Evolutionary conservation across 2,329 filamentous ascomycete genomes (phyloP).

Genomic region (Pseudogymnoascus sp.): DNA sequence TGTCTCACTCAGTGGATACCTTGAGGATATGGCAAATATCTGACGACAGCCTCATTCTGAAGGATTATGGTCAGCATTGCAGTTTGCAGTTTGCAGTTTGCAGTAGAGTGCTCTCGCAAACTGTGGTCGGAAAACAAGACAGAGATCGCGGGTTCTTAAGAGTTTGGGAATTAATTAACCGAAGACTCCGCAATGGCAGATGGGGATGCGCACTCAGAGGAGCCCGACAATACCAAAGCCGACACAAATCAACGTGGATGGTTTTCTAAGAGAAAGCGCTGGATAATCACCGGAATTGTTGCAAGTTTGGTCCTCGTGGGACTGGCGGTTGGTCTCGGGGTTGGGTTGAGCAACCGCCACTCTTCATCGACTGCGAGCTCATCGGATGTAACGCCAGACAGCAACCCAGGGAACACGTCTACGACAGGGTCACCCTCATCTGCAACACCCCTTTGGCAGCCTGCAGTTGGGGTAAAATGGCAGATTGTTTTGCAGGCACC

Average conservation of each 20-base stretch:
- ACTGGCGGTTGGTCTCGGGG: neutral
- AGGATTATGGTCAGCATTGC: neutral
- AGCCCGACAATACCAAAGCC: neutral
- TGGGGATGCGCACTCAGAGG: neutral
- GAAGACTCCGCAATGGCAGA: neutral
- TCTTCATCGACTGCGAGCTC: neutral
- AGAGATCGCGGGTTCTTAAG: neutral
- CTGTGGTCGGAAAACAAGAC: neutral
- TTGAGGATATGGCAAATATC: neutral
- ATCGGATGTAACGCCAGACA: neutral
- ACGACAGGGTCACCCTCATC: neutral
- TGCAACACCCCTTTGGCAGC: constrained; percentile 41
- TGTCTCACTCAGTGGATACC: neutral
- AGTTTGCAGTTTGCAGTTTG: neutral
- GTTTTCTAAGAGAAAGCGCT: neutral
- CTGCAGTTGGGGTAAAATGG: constrained; percentile 47
- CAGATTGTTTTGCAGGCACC: constrained; percentile 51
- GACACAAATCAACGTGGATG: neutral
- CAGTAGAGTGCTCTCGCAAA: neutral
- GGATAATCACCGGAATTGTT: neutral
- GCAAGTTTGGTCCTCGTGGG: neutral
- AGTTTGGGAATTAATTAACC: neutral
- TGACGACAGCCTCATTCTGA: neutral
- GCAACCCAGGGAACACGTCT: neutral
- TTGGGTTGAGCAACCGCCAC: neutral